phyloP scores from a whole-genome alignment of 176 grass and related monocot species.

The Oropetium thomaeum region DNA sequence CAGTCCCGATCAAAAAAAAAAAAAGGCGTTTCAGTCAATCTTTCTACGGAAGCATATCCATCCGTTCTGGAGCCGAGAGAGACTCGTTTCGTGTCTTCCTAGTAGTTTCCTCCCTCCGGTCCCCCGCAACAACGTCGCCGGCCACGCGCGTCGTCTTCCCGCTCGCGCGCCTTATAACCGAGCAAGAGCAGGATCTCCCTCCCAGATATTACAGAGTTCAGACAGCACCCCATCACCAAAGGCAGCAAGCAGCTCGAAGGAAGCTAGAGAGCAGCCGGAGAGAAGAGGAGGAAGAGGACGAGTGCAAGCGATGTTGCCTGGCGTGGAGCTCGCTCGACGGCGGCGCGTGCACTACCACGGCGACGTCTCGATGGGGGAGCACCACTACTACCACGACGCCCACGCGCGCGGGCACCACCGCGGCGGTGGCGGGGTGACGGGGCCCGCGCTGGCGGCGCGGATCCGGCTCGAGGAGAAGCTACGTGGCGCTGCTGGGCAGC shows the following conservation, averaged over 20 bases:
- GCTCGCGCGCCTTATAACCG: neutral
- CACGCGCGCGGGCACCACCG: neutral
- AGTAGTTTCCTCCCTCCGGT: neutral
- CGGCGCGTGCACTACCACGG: conserved; percentile 71
- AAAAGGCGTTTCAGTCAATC: neutral
- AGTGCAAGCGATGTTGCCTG: conserved; percentile 69
- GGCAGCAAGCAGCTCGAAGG: no score
- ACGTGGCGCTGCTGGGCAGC: conserved; percentile 31
- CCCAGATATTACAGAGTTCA: neutral
- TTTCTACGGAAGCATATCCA: neutral
- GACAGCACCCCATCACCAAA: no score
- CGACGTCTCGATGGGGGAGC: conserved; percentile 18
- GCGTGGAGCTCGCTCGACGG: conserved; percentile 74
- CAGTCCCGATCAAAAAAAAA: no score
- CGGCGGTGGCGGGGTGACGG: conserved; percentile 18
- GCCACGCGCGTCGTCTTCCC: neutral
- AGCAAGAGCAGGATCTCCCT: no score
- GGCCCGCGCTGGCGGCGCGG: conserved; percentile 58
- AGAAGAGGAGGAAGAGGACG: neutral
- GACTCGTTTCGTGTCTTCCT: neutral
- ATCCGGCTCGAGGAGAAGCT: conserved; percentile 87
- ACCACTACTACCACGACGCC: conserved; percentile 11
- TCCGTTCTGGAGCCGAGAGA: neutral
- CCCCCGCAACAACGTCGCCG: neutral
- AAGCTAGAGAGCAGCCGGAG: neutral